Conservation (phyloP, 306 rosid genomes). For the Prosopis cineraria region DNA sequence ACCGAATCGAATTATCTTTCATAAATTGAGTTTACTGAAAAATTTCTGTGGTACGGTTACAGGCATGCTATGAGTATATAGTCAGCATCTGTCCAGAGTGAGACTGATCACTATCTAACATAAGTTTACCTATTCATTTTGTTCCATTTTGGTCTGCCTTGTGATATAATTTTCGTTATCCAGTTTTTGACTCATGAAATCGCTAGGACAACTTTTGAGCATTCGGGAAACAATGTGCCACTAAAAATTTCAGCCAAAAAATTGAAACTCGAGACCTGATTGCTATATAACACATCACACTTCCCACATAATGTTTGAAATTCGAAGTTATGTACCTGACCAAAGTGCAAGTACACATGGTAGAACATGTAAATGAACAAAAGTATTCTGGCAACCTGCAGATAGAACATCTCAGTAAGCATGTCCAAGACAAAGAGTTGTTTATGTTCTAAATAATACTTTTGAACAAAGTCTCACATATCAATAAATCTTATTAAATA, state of each 20-base stretch:
- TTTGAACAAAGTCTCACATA: no score
- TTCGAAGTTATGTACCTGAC: conserved; percentile 64
- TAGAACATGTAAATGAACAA: conserved; percentile 79
- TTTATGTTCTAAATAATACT: neutral
- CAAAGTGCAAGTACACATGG: conserved; percentile 83
- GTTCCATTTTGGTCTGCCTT: neutral
- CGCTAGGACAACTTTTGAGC: neutral
- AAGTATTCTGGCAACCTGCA: conserved; percentile 92
- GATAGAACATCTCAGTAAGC: conserved; percentile 31
- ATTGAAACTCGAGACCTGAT: conserved; percentile 10
- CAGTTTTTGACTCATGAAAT: neutral
- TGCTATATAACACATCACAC: conserved; percentile 21
- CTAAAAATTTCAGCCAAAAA: neutral
- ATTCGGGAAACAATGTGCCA: conserved; percentile 2
- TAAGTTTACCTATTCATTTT: neutral
- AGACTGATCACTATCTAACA: conserved; percentile 1
- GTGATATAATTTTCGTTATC: neutral
- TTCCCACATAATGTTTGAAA: conserved; percentile 23
- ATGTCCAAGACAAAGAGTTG: conserved; percentile 10
- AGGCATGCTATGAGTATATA: neutral
- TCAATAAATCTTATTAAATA: no score
- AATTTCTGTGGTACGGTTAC: neutral
- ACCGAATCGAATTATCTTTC: neutral
- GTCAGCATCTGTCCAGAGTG: neutral
- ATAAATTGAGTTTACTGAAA: neutral